Evolutionary conservation across 306 rosid genomes (phyloP).

Genomic region (Corylus heterophylla): DNA sequence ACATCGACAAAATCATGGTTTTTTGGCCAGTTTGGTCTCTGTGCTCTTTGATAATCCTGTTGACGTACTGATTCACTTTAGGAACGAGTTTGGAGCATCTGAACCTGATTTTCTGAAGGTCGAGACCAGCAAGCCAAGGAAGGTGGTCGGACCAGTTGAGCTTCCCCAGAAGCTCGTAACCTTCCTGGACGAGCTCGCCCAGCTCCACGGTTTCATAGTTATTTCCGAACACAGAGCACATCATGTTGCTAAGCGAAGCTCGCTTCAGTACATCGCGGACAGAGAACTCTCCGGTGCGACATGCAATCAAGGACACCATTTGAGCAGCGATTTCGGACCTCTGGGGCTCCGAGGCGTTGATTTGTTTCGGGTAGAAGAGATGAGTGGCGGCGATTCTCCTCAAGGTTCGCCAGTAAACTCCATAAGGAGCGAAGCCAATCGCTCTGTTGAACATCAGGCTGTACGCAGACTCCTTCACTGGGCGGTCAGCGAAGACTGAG

Average conservation of each 20-base stretch:
- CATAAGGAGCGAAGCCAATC: constrained; percentile 86
- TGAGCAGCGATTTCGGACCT: constrained; percentile 51
- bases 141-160: constrained; percentile 92
- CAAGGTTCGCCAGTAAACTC: constrained; percentile 82
- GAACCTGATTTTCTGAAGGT: constrained; percentile 67
- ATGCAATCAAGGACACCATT: constrained; percentile 34
- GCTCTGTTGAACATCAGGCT: constrained; percentile 84
- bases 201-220: constrained; percentile 51
- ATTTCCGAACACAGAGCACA: constrained; percentile 85
- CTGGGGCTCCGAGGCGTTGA: constrained; percentile 58
- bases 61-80: constrained; percentile 71
- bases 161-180: constrained; percentile 73
- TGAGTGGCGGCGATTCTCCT: constrained; percentile 73
- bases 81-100: constrained; percentile 68
- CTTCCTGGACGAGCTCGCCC: constrained; percentile 62
- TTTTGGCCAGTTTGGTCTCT: constrained; percentile 32
- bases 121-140: constrained; percentile 61
- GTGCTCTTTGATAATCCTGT: constrained; percentile 59
- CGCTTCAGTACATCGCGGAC: constrained; percentile 48
- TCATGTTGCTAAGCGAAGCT: constrained; percentile 77
- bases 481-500: constrained; percentile 78
- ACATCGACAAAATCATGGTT: constrained; percentile 76
- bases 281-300: neutral
- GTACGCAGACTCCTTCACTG: constrained; percentile 87
- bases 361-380: constrained; percentile 80